Evolutionary conservation across 768 basidiomycete genomes (phyloP), one percentile per base, ranked within the genome.

Genomic region (Tylopilus rubrobrunneus): DNA sequence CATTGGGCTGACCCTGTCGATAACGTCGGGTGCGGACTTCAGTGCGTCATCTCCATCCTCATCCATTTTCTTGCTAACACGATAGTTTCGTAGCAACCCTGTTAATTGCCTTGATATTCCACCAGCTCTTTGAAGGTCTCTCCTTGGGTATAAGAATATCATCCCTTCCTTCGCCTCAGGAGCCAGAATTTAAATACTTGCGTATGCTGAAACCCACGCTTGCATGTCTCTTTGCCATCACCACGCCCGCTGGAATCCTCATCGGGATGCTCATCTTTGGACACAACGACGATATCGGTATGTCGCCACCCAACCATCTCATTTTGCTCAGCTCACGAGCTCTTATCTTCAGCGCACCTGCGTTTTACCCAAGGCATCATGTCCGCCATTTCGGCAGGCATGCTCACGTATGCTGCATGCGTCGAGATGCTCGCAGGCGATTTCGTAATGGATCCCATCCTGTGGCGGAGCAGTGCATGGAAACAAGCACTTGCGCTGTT

Each of bases 381-480:
- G 85, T 85, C 83, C 7, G 87, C 87, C n/a, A 75, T 90, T 31
- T 89, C 86, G 0, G 87, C 89, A 1, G 89, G 89, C 4, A 84
- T 92, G 85, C 78, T 92, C 46, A 89, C 86, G 43, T 92, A 91
- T 61, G 89, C 86, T 0, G 81, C 86, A 11, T 87, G 84, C 10
- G 88, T 92, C 7, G 90, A 92, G 76, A 92, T 92, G 86, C 80
- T 92, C 48, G 89, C 87, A 0, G 89, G 82, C 3, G 89, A 92
- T 67, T 91, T 92, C 59, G 86, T 92, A 41, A 86, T 87, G 70
- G 86, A 89, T 37, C 82, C 41, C 63, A 73, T 60, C 68, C 71
- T 73, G 68, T 75, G 74, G 77, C 69, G 72, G 27, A 69, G 72
- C 55, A 59, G 67, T 17, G 53, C 68, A 15, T 50, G 57, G 42